Evolutionary conservation across 2,329 filamentous ascomycete species (phyloP).

Genomic region (Lasiodiplodia gonubiensis): DNA sequence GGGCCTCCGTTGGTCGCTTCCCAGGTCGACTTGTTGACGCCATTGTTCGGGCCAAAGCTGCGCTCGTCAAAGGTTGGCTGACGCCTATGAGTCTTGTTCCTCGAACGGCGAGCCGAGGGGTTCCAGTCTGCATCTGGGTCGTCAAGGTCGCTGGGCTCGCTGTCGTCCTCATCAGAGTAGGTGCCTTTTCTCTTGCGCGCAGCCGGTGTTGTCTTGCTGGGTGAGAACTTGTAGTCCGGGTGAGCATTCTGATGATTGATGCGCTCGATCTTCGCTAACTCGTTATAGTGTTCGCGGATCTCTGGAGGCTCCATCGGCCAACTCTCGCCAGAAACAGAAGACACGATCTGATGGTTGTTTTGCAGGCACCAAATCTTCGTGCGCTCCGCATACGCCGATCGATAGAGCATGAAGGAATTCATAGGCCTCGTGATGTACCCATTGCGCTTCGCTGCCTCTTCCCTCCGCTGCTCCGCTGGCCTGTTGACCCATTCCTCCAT

Average conservation of each 20-base stretch:
- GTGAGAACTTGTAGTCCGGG: constrained; percentile 92
- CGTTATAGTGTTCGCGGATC: constrained; percentile 76
- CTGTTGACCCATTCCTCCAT: constrained; percentile 82
- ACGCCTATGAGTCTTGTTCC: constrained; percentile 11
- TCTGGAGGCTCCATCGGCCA: constrained; percentile 82
- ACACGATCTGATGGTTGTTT: constrained; percentile 94
- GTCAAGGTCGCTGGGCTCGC: constrained; percentile 51
- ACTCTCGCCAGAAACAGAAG: constrained; percentile 81
- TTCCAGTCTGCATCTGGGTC: constrained; percentile 46
- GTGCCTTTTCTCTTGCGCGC: constrained; percentile 56
- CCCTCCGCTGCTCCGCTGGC: constrained; percentile 66
- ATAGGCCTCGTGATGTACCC: constrained; percentile 89
- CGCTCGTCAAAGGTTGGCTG: constrained; percentile 36
- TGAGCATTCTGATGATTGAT: constrained; percentile 84
- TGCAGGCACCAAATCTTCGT: constrained; percentile 81
- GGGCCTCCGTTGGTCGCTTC: constrained; percentile 59
- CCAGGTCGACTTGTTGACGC: constrained; percentile 57
- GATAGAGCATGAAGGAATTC: constrained; percentile 98
- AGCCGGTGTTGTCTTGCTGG: constrained; percentile 67
- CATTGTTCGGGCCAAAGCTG: constrained; percentile 38
- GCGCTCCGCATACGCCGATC: constrained; percentile 86
- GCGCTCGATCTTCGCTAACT: constrained; percentile 79
- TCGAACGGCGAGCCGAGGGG: constrained; percentile 36
- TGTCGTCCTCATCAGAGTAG: constrained; percentile 45
- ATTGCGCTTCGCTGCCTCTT: constrained; percentile 72